Percentiles rank a stretch among this genome's conserved stretches.
phyloP scores from a whole-genome alignment of 495 filamentous ascomycete genomes.

The Penicillium taxi region DNA sequence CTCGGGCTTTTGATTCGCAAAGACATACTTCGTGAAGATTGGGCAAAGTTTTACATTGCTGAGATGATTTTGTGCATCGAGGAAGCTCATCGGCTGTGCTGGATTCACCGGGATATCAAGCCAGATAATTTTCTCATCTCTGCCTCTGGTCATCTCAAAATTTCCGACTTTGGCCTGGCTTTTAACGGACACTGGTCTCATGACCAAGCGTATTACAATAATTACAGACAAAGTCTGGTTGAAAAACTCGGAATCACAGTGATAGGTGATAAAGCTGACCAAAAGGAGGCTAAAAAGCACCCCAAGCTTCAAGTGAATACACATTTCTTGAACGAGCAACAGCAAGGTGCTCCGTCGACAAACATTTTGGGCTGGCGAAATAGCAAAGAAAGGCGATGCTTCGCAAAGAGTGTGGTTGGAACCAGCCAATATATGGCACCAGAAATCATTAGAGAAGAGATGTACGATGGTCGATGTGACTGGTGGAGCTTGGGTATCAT shows the following conservation, averaged over 20 bases:
- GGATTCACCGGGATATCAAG: constrained; percentile 94
- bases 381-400: constrained; percentile 58
- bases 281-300: constrained; percentile 32
- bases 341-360: constrained; percentile 10
- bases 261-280: constrained; percentile 67
- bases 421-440: constrained; percentile 98
- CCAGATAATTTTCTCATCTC: constrained; percentile 94
- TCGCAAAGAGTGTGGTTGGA: constrained; percentile 82
- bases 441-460: constrained; percentile 74
- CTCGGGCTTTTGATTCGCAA: constrained; percentile 76
- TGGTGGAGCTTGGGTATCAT: constrained; percentile 97
- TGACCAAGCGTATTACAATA: constrained; percentile 74
- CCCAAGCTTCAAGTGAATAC: too few relatives aligned
- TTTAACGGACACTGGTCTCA: constrained; percentile 95
- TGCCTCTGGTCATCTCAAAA: constrained; percentile 81
- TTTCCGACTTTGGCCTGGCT: constrained; percentile 89
- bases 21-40: constrained; percentile 66
- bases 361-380: constrained; percentile 70
- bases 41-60: constrained; percentile 78
- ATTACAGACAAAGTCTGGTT: constrained; percentile 69
- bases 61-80: constrained; percentile 96
- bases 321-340: too few relatives aligned
- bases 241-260: constrained; percentile 66
- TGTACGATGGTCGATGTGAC: constrained; percentile 88
- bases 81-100: constrained; percentile 76